Percentiles rank a stretch among this genome's conserved stretches.
Evolutionary conservation across 2,329 filamentous ascomycete genomes (phyloP).

Genomic region (Alternaria sp.): DNA sequence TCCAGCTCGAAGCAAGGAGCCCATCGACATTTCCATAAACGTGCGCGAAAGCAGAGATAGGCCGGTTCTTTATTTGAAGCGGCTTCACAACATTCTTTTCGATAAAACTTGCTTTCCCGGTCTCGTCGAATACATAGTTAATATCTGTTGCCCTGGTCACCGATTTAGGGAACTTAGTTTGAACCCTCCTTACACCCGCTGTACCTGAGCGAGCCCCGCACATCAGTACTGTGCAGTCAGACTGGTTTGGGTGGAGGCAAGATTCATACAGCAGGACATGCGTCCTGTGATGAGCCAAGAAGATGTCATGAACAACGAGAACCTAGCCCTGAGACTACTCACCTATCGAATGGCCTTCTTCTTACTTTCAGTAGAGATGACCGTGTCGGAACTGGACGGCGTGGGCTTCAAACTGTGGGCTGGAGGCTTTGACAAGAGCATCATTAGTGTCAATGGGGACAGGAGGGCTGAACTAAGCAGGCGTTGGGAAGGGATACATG

Average conservation of each 20-base stretch:
- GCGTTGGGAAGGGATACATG: background rate
- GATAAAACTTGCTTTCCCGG: background rate
- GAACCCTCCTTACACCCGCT: background rate
- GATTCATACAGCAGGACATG: background rate
- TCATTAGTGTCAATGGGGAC: background rate
- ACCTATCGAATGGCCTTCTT: too few species aligned
- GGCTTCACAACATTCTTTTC: background rate
- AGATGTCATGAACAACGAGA: too few species aligned
- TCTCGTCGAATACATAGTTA: background rate
- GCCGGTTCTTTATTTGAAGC: background rate
- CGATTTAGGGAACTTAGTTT: background rate
- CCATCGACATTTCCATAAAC: background rate
- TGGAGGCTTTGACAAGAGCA: accelerated
- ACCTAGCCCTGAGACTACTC: background rate
- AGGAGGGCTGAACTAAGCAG: background rate
- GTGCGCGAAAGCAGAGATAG: background rate
- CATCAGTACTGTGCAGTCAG: accelerated
- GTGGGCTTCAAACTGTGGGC: accelerated
- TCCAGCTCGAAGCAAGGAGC: background rate
- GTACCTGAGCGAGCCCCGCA: background rate
- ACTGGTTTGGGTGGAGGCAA: background rate
- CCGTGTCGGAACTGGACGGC: background rate
- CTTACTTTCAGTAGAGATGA: too few species aligned
- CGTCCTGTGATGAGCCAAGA: background rate
- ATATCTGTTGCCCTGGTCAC: background rate